phyloP scores from a whole-genome alignment of 257 asterid genomes.

The Apocynum venetum region DNA sequence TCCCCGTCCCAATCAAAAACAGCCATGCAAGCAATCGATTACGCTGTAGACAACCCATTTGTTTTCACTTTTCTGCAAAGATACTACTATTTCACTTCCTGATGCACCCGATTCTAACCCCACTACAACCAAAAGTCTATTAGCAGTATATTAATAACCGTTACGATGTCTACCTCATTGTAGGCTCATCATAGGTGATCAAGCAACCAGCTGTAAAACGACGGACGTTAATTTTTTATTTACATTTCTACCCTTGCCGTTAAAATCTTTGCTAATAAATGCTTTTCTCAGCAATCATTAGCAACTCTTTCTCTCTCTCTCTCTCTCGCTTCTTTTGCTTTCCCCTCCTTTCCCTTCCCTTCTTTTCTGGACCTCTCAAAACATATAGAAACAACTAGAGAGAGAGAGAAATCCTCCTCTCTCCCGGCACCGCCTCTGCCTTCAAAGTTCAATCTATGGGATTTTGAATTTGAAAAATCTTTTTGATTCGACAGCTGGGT shows the following conservation, averaged over 20 bases:
- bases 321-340: not conserved
- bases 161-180: not conserved
- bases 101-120: too few species aligned
- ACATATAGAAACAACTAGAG: not conserved
- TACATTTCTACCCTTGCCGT: not conserved
- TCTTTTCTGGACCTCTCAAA: slow-evolving; percentile 4
- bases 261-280: not conserved
- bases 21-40: not conserved
- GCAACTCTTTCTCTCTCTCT: not conserved
- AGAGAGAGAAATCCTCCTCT: not conserved
- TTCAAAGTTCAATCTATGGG: not conserved
- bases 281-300: not conserved
- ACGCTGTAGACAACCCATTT: not conserved
- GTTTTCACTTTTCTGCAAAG: not conserved
- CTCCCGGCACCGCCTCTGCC: not conserved
- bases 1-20: not conserved
- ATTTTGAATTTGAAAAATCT: not conserved
- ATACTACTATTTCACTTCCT: too few species aligned
- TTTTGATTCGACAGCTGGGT: not conserved
- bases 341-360: not conserved
- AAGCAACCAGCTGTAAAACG: not conserved
- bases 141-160: not conserved
- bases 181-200: not conserved
- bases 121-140: too few species aligned
- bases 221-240: not conserved